Evolutionary conservation across 768 basidiomycete genomes (phyloP), one percentile per base, ranked within the genome.

Genomic region (Xerocomus brunneocitrinus): DNA sequence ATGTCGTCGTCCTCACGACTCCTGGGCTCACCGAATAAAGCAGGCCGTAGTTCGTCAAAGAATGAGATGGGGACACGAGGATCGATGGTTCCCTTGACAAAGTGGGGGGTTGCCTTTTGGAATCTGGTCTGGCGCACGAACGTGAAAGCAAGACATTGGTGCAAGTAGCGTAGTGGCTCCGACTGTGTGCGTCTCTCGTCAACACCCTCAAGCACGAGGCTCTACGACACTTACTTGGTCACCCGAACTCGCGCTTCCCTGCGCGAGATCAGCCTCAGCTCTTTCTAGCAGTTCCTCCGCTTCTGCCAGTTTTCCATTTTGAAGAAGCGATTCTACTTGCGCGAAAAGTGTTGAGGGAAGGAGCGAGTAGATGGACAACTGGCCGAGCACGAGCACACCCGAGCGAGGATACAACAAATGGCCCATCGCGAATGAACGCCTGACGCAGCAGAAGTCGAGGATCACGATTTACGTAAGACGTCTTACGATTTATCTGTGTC

Each of bases 61-160:
- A 91, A 86, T 56, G 89, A 84, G 55, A 95, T 74, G 36, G 93
- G 76, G 3, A 94, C 66, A 13, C 92, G 81, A 0, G 92, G 90
- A 69, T 97, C 92, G n/a, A 91, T 71, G 42, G 85, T 81, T 34
- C 91, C 92, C 50, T 82, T 78, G 62, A 87, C 83, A 52, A 95
- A 78, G 61, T 89, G 79, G 57, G 79, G 80, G 16, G 85, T 87
- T 1, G 93, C 92, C 53, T 91, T 87, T 56, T 88, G 84, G 65
- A 97, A 95, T 47, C 84, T 74, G 0, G 90, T 91, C 66, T 91
- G 89, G 30, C 75, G 67, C 64, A 95, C 78, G 60, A 85, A 85
- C 66, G 85, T 80, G 64, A 89, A 89, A 14, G 89, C 93, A 49
- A 95, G 80, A 32, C 83, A 82, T 60, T 91, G 88, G 65, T 90